These are phyloP conservation scores for Podila epigama DNA, from an alignment of 192 early-diverging fungal species.

Conservation along the genomic window DNA sequence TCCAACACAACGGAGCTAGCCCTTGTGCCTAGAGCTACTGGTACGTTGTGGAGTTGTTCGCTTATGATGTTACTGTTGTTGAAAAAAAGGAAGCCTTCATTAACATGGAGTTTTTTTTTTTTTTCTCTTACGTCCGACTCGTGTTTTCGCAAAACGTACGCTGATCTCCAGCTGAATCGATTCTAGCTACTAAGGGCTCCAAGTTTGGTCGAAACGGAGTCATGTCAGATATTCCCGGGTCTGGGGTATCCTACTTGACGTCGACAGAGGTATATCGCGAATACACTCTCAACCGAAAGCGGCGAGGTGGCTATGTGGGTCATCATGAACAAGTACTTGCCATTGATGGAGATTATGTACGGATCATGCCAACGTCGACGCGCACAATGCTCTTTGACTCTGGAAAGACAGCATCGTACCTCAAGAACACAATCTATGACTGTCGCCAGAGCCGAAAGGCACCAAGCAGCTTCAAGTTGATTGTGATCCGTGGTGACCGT, in stretches of 20 bases:
- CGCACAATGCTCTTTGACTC: constrained; percentile 79
- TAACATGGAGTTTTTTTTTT: background rate
- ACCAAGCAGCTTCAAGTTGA: constrained; percentile 73
- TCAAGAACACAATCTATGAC: constrained; percentile 20
- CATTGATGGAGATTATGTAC: constrained; percentile 93
- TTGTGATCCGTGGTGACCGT: constrained; percentile 64
- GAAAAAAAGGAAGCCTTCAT: too few relatives aligned
- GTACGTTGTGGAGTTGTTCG: background rate
- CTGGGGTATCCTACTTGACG: constrained; percentile 39
- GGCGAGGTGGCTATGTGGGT: constrained; percentile 84
- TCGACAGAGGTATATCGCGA: constrained; percentile 52
- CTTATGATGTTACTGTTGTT: background rate
- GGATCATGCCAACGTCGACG: constrained; percentile 85
- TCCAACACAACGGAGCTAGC: constrained; percentile 70
- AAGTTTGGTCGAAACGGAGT: constrained; percentile 16
- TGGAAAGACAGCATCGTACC: constrained; percentile 73
- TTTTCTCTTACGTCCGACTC: background rate
- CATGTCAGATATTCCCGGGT: constrained; percentile 35
- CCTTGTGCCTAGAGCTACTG: constrained; percentile 70
- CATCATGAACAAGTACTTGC: constrained; percentile 85
- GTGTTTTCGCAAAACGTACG: background rate
- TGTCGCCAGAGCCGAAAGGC: constrained; percentile 77
- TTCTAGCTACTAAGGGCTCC: constrained; percentile 10
- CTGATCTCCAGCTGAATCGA: background rate
- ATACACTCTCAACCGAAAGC: constrained; percentile 85